Percentiles rank a stretch among this genome's conserved stretches.
Conservation (phyloP, 2,329 filamentous ascomycete species). For the Leptographium galeiforme region DNA sequence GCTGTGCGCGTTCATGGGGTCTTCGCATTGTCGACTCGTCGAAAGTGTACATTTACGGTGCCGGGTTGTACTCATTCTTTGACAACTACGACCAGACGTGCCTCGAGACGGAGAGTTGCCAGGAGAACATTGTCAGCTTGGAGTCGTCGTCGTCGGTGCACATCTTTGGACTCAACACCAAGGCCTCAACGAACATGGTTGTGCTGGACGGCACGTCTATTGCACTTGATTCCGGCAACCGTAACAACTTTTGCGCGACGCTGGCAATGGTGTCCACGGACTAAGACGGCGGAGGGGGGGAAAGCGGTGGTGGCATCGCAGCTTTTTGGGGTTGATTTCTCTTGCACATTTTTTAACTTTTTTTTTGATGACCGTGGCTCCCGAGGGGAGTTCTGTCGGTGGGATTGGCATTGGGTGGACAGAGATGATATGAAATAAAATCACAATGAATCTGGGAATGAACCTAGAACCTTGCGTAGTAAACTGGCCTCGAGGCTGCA, state of each 20-base stretch:
- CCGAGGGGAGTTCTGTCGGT: no score
- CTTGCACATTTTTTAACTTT: background rate
- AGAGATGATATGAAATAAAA: no score
- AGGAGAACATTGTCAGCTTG: conserved; percentile 63
- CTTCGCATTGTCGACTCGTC: conserved; percentile 55
- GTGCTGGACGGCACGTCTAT: conserved; percentile 42
- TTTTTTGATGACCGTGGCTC: background rate
- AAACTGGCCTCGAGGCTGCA: no score
- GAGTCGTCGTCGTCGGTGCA: conserved; percentile 46
- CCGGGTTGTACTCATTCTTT: conserved; percentile 71
- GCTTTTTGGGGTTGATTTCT: background rate
- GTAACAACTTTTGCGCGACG: conserved; percentile 51
- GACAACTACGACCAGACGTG: conserved; percentile 68
- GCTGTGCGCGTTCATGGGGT: conserved; percentile 65
- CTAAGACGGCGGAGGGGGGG: background rate
- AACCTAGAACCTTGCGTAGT: no score
- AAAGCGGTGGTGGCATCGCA: background rate
- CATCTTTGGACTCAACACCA: conserved; percentile 59
- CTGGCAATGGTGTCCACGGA: conserved; percentile 34
- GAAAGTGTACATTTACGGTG: conserved; percentile 57
- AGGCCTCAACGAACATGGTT: conserved; percentile 63
- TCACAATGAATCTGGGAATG: no score
- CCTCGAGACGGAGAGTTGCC: conserved; percentile 54
- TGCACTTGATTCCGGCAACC: conserved; percentile 46
- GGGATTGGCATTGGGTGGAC: no score